Conservation (phyloP, 768 basidiomycete genomes). For the Pleurotus tuber-regium region DNA sequence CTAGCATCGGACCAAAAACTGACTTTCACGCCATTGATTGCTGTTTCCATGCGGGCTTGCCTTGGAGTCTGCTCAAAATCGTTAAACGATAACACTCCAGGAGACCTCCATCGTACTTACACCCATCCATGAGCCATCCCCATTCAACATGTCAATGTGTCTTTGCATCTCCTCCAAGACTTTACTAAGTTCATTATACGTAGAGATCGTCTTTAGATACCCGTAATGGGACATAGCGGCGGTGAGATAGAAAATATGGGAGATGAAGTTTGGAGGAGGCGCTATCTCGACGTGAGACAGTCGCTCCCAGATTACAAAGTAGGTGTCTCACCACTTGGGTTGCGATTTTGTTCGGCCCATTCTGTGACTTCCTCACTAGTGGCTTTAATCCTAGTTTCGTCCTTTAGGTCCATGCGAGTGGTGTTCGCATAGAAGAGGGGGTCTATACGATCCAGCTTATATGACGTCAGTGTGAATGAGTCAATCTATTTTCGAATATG, state of each 20-base stretch:
- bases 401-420: constrained; percentile 68
- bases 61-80: constrained; percentile 50
- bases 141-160: constrained; percentile 72
- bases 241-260: constrained; percentile 89
- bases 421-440: constrained; percentile 75
- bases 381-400: constrained; percentile 93
- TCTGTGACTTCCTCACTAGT: constrained; percentile 81
- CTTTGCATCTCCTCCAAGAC: constrained; percentile 75
- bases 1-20: too few species aligned
- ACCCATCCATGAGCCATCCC: constrained; percentile 80
- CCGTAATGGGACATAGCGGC: constrained; percentile 90
- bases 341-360: constrained; percentile 58
- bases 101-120: constrained; percentile 39
- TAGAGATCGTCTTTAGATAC: constrained; percentile 75
- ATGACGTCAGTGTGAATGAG: constrained; percentile 7
- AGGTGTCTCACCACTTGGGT: constrained; percentile 36
- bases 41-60: constrained; percentile 75
- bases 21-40: constrained; percentile 75
- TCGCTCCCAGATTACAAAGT: background rate
- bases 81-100: background rate
- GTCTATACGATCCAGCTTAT: constrained; percentile 89
- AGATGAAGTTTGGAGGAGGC: constrained; percentile 86
- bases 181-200: constrained; percentile 69
- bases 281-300: constrained; percentile 29
- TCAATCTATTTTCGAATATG: background rate